Base-by-base conservation (phyloP, 495 filamentous ascomycete species). In the Xylaria longipes region DNA sequence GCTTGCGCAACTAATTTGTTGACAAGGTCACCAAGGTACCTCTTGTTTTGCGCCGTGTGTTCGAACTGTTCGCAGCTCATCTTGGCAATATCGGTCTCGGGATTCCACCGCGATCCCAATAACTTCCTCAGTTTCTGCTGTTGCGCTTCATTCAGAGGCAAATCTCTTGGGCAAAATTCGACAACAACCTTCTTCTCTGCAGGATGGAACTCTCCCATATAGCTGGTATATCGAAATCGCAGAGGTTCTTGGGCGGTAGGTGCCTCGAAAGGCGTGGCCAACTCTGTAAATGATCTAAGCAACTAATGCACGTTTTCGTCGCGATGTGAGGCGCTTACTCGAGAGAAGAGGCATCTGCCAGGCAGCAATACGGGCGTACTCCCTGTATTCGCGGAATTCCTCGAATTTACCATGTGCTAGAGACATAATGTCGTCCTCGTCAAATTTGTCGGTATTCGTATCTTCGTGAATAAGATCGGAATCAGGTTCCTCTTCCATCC, bases 271-370 rank as follows among this genome's bases (percentile, higher is more conserved):
- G 92, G 90, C 80, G 91, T 92, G 62, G 92, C 91, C 50, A 97
- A 86, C 73, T 94, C 94, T 97, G 75, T 52, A 65, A 22, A 48
- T 9, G 69, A 27, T 33, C 72, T 84, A 65, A 84, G 78, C 63
- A 73, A 72, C 35, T 46, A 15, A 41, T 39, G 60, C 29, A 65
- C 46, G 68, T 66, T 37, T 11, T n/a, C 27, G 20, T 56, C 5
- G 20, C 52, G 15, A 58, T 68, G 22, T 39, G 33, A 68, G 35
- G 35, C 60, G 81, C 91, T 77, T 90, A 97, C 94, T 91, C 76
- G 90, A 89, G 65, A 99, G 85, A 72, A 95, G 82, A 25, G 96
- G 96, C 94, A 98, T 94, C 82, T 98, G 96, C 94, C 97, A 99
- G 43, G 95, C 94, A 52, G 91, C 87, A 73, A 97, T 87, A 62